These are phyloP conservation scores for Picea sitchensis DNA, from an alignment of 75 land plant species.

Conservation along the genomic window DNA sequence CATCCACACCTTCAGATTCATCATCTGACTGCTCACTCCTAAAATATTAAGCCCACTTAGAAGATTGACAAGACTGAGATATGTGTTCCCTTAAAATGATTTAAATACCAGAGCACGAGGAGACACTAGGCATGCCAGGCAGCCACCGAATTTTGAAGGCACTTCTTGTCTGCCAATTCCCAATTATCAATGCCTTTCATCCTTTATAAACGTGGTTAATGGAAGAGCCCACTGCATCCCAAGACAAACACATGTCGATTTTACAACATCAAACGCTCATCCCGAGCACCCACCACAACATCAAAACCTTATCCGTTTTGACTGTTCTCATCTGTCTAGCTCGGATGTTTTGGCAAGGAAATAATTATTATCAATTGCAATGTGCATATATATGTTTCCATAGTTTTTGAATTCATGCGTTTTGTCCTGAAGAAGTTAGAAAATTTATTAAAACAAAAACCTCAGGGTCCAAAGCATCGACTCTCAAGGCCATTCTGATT, in stretches of 20 bases:
- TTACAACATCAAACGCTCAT: not conserved
- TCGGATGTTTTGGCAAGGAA: not conserved
- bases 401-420: no score
- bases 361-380: not conserved
- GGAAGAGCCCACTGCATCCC: not conserved
- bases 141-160: not conserved
- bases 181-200: not conserved
- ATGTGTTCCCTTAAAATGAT: not conserved
- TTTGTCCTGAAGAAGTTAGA: no score
- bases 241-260: no score
- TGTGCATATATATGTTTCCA: not conserved
- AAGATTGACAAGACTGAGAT: not conserved
- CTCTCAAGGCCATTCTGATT: no score
- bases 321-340: not conserved
- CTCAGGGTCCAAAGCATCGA: no score
- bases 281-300: not conserved
- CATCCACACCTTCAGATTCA: constrained; percentile 36
- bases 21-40: not conserved
- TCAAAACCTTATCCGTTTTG: not conserved
- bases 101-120: no score
- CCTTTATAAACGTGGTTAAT: not conserved
- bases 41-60: not conserved
- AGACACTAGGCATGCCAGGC: not conserved
- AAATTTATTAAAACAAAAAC: no score
- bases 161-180: not conserved